These are phyloP conservation scores for Neurospora terricola DNA, from an alignment of 495 filamentous ascomycete species.

Conservation along the genomic window DNA sequence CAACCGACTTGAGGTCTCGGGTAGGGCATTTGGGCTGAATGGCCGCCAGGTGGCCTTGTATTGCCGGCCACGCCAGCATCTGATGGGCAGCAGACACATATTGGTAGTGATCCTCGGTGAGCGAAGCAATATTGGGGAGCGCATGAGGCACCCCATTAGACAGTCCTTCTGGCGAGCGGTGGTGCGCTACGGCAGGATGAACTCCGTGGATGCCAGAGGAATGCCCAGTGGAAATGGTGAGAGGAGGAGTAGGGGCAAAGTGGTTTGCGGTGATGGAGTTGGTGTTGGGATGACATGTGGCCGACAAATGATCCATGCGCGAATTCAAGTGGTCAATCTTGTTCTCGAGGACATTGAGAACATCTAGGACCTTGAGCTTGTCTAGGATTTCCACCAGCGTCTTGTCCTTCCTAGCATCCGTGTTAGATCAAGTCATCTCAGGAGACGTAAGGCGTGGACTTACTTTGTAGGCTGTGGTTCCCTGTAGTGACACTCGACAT, in stretches of 20 bases:
- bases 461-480: constrained; percentile 56
- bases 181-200: constrained; percentile 4
- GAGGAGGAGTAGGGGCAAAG: background rate
- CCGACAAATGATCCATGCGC: constrained; percentile 7
- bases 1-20: constrained; percentile 22
- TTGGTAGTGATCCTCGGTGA: constrained; percentile 23
- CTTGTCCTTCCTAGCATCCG: constrained; percentile 45
- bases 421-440: constrained; percentile 2
- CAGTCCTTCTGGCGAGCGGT: background rate
- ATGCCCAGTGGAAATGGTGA: background rate
- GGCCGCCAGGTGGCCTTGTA: constrained; percentile 36
- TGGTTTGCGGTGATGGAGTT: background rate
- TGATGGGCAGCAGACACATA: constrained; percentile 48
- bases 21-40: constrained; percentile 18
- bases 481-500: constrained; percentile 49
- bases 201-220: background rate
- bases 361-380: constrained; percentile 27
- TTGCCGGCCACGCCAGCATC: constrained; percentile 47
- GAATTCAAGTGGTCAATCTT: constrained; percentile 36
- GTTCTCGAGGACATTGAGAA: constrained; percentile 29
- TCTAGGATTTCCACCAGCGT: constrained; percentile 51
- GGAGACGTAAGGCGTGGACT: constrained; percentile 18
- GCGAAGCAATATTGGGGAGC: constrained; percentile 2
- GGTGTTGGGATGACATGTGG: constrained; percentile 9
- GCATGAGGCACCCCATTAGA: background rate